These are phyloP conservation scores for Ceratocystis variospora DNA, from an alignment of 2,329 filamentous ascomycete genomes.

Conservation along the genomic window DNA sequence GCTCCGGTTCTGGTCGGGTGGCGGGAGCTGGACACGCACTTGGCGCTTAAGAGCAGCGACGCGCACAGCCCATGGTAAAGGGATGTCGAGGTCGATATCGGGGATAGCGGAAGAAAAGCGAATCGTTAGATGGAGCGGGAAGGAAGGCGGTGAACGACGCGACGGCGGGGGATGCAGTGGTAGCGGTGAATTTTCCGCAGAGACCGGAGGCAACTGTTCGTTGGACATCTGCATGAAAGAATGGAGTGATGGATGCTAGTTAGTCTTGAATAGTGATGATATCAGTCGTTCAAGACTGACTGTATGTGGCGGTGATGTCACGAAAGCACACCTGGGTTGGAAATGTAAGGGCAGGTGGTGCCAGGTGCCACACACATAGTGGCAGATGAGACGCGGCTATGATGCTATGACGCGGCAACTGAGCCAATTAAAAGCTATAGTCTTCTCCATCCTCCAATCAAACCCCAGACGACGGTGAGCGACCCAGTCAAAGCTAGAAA, in stretches of 20 bases:
- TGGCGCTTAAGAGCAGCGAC: slow-evolving; percentile 67
- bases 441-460: background rate
- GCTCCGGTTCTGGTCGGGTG: slow-evolving; percentile 48
- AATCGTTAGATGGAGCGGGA: slow-evolving; percentile 61
- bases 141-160: background rate
- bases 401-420: background rate
- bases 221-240: background rate
- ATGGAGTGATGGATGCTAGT: no score
- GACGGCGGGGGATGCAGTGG: background rate
- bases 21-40: slow-evolving; percentile 58
- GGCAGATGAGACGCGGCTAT: background rate
- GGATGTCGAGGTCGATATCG: slow-evolving; percentile 67
- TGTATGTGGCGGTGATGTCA: no score
- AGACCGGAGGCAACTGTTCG: background rate
- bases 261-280: no score
- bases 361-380: no score
- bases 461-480: no score
- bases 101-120: slow-evolving; percentile 79
- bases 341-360: no score
- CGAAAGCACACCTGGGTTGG: no score
- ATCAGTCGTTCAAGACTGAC: no score
- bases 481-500: no score
- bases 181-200: no score
- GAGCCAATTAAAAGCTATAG: background rate
- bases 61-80: slow-evolving; percentile 53